Conservation (phyloP, 345 rosid species). For the Combretum micranthum region DNA sequence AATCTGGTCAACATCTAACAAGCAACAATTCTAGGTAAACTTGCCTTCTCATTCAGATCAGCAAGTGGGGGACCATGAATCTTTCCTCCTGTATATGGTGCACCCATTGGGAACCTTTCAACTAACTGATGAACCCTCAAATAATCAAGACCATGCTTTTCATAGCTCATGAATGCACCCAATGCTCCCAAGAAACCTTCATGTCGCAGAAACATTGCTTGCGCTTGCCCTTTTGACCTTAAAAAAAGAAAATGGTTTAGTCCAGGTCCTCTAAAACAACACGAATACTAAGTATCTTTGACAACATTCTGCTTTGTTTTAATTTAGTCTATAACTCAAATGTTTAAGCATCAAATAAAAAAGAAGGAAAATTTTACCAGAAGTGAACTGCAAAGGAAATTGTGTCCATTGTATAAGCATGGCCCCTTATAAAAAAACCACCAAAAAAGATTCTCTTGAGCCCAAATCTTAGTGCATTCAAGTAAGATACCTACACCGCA, state of each 20-base stretch:
- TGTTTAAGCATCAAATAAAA: background rate
- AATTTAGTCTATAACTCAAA: background rate
- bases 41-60: conserved; percentile 94
- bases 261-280: no score
- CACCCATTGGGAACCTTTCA: conserved; percentile 99
- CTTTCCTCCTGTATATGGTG: conserved; percentile 94
- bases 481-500: conserved; percentile 63
- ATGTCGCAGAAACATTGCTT: conserved; percentile 97
- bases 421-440: conserved; percentile 96
- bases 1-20: no score
- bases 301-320: background rate
- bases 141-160: conserved; percentile 97
- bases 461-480: conserved; percentile 95
- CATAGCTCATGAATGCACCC: conserved; percentile 99
- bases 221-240: conserved; percentile 92
- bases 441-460: conserved; percentile 93
- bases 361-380: conserved; percentile 41
- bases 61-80: conserved; percentile 97
- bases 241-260: background rate
- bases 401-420: conserved; percentile 99
- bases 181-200: conserved; percentile 97
- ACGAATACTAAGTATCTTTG: no score
- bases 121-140: conserved; percentile 97
- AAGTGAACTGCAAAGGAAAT: conserved; percentile 98
- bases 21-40: conserved; percentile 9